phyloP scores from a whole-genome alignment of 805 yeast species.

The Metschnikowia corniflorae region DNA sequence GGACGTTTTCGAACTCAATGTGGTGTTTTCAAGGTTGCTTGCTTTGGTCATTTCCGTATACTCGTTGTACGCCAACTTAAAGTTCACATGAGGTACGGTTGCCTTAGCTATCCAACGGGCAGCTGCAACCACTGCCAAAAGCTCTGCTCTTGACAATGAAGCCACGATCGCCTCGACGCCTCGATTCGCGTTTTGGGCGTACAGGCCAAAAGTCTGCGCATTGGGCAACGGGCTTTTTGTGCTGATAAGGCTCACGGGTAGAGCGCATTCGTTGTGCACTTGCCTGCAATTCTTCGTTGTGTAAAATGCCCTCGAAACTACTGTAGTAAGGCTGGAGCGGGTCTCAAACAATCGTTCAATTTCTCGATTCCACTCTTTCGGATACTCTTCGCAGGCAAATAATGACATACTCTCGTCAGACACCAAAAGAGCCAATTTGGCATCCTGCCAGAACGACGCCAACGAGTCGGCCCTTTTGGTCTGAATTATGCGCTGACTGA shows the following conservation, averaged over 20 bases:
- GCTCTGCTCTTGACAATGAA: conserved; percentile 64
- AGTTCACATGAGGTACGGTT: conserved; percentile 59
- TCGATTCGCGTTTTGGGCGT: conserved; percentile 13
- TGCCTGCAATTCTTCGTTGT: conserved; percentile 56
- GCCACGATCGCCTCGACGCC: conserved; percentile 24
- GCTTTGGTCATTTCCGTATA: conserved; percentile 53
- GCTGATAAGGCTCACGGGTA: conserved; percentile 37
- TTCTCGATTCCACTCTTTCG: conserved; percentile 43
- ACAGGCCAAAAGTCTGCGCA: conserved; percentile 25
- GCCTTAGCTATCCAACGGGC: conserved; percentile 65
- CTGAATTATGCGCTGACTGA: conserved; percentile 71
- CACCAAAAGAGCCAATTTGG: conserved; percentile 37
- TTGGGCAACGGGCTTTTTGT: conserved; percentile 22
- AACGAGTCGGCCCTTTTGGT: conserved; percentile 49
- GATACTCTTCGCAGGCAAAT: conserved; percentile 21
- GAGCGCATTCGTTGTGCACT: conserved; percentile 41
- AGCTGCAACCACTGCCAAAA: conserved; percentile 66
- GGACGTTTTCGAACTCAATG: conserved; percentile 26
- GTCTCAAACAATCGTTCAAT: conserved; percentile 23
- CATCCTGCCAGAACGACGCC: conserved; percentile 50
- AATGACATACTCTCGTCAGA: conserved; percentile 15
- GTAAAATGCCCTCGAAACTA: conserved; percentile 43
- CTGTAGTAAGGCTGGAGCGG: conserved; percentile 12
- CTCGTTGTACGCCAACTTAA: conserved; percentile 75
- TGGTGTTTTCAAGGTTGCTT: conserved; percentile 35